Base-by-base conservation (phyloP, 495 filamentous ascomycete species). In the Penicillium goetzii region DNA sequence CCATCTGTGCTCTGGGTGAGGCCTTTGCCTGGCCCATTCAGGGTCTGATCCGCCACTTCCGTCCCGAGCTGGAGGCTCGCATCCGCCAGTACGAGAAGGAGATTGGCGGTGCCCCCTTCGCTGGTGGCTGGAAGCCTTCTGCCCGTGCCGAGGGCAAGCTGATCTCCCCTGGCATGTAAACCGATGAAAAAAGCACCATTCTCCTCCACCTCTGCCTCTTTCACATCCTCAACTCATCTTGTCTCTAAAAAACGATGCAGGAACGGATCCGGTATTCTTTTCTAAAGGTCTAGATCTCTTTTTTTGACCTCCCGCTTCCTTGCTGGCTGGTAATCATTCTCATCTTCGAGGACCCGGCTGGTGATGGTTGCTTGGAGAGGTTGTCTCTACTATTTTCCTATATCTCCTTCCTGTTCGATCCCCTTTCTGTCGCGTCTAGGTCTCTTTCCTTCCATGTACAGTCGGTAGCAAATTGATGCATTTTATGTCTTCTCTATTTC, bases 1-100 rank as follows among this genome's bases (percentile, higher is more conserved):
- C 95, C 15, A 99, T 99, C 65, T 99, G 95, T 79, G 95, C 95
- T 75, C 82, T 99, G 62, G 95, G 95, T 61, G 95, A 99, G 81
- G 95, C 95, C 47, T 99, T 99, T 69, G 93, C 95, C 63, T 99
- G 95, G 95, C 95, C 95, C 68, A 87, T 98, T 68, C 95, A 99
- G 81, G 95, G 95, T 74, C 84, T 99, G 64, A 97, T 99, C 78
- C 88, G 95, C 66, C 95, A 99, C 79, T 99, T 99, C 83, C 84
- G 95, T 66, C 96, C 93, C 33, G 94, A 99, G 77, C 79, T 99
- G 58, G 93, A 98, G 84, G 89, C 88, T 30, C 84, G 93, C 65
- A 94, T 98, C 78, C 82, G 85, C 75, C 85, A 89, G 56, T 92
- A 89, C 73, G 83, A 89, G 47, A 61, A 78, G 73, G 79, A 90